Evolutionary conservation across 176 grass and related monocot species (phyloP).

Genomic region (Eleusine coracana): DNA sequence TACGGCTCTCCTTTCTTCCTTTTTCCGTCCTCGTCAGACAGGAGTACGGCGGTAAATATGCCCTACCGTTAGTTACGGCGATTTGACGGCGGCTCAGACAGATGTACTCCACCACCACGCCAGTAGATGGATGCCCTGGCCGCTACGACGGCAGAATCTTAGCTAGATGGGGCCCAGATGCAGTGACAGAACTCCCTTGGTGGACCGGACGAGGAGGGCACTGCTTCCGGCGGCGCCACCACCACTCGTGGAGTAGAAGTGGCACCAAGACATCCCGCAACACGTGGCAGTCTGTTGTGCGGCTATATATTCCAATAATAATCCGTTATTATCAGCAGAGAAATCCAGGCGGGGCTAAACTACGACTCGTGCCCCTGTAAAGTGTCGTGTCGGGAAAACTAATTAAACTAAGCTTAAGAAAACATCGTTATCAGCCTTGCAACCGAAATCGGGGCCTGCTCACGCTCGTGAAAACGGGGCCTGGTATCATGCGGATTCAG

Average conservation of each 20-base stretch:
- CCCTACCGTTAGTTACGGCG: background rate
- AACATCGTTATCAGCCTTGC: background rate
- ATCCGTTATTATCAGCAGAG: no score
- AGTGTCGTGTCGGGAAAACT: background rate
- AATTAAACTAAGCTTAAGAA: no score
- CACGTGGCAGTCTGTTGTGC: no score
- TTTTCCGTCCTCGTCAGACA: background rate
- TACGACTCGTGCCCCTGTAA: no score
- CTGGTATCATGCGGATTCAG: background rate
- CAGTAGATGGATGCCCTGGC: no score
- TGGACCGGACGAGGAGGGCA: no score
- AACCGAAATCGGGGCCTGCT: slow-evolving; percentile 1
- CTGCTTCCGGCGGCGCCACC: no score
- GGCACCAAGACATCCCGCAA: no score
- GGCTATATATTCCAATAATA: no score
- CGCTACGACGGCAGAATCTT: background rate
- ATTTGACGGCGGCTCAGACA: background rate
- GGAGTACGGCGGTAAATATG: background rate
- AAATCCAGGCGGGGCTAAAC: background rate
- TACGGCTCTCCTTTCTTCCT: background rate
- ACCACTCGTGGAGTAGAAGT: no score
- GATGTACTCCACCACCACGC: no score
- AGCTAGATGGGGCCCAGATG: background rate
- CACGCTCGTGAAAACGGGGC: no score
- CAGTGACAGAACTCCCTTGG: background rate